phyloP scores from a whole-genome alignment of 179 eudicot species.

The Actinidia arguta region DNA sequence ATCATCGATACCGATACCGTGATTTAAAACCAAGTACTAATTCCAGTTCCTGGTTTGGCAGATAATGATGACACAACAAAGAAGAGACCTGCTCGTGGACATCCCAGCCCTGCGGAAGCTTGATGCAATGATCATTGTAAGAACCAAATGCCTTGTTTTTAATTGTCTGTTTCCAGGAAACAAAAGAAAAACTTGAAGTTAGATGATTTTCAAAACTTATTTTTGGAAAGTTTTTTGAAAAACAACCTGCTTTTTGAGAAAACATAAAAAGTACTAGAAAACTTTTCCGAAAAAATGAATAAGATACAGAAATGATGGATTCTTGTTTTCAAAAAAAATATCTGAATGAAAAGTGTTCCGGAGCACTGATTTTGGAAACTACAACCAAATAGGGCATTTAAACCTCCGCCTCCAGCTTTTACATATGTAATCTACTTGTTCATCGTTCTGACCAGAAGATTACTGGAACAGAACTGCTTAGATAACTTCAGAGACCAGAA shows the following conservation, averaged over 20 bases:
- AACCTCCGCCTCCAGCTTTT: not conserved
- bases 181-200: too few species aligned
- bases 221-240: not conserved
- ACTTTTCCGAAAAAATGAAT: too few species aligned
- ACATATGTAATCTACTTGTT: too few species aligned
- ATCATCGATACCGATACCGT: too few species aligned
- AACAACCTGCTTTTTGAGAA: not conserved
- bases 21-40: too few species aligned
- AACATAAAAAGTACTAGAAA: not conserved
- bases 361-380: not conserved
- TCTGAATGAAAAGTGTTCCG: not conserved
- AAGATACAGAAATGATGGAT: too few species aligned
- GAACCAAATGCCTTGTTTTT: conserved; percentile 23
- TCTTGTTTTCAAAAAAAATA: too few species aligned
- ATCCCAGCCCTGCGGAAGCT: conserved; percentile 91
- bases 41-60: conserved; percentile 30
- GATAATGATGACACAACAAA: conserved; percentile 89
- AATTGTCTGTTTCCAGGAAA: not conserved
- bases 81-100: conserved; percentile 72
- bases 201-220: not conserved
- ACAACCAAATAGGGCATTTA: not conserved
- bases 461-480: conserved; percentile 66
- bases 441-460: conserved; percentile 13
- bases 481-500: conserved; percentile 74
- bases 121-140: conserved; percentile 87